Evolutionary conservation across 768 basidiomycete genomes (phyloP).

Genomic region (Mycena latifolia): DNA sequence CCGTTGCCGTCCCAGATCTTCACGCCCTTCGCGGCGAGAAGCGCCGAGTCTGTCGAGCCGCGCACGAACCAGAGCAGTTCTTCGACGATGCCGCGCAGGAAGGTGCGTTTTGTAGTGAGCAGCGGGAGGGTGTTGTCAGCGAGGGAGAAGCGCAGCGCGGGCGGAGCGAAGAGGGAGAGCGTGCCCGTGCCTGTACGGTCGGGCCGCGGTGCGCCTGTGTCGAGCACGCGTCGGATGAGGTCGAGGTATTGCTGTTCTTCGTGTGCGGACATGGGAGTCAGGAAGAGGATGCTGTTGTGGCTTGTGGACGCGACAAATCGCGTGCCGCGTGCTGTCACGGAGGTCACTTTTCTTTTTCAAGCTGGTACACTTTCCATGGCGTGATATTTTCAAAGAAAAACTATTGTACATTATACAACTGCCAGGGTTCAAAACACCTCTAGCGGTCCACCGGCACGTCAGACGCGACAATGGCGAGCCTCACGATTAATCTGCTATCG

Average conservation of each 20-base stretch:
- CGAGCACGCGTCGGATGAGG: conserved; percentile 83
- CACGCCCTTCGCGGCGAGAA: conserved; percentile 84
- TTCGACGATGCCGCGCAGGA: conserved; percentile 90
- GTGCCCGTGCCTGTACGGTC: conserved; percentile 98
- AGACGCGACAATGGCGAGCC: conserved; percentile 62
- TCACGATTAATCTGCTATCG: conserved; percentile 64
- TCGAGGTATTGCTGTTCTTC: conserved; percentile 93
- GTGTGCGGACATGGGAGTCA: conserved; percentile 50
- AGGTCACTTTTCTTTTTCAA: too few relatives aligned
- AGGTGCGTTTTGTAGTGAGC: conserved; percentile 95
- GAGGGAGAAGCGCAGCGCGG: conserved; percentile 90
- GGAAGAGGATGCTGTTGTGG: too few relatives aligned
- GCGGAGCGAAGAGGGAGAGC: conserved; percentile 92
- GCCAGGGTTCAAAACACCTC: too few relatives aligned
- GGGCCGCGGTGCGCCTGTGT: conserved; percentile 80
- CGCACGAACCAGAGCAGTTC: conserved; percentile 96
- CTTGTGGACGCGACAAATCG: too few relatives aligned
- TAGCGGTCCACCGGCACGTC: conserved; percentile 52
- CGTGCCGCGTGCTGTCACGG: too few relatives aligned
- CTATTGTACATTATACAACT: too few relatives aligned
- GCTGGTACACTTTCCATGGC: too few relatives aligned
- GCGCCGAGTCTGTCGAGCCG: conserved; percentile 84
- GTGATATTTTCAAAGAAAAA: too few relatives aligned
- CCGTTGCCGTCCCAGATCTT: conserved; percentile 99
- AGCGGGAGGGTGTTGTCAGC: conserved; percentile 82